phyloP scores from a whole-genome alignment of 1,139 yeast genomes.

The Hansenula lynferdii region DNA sequence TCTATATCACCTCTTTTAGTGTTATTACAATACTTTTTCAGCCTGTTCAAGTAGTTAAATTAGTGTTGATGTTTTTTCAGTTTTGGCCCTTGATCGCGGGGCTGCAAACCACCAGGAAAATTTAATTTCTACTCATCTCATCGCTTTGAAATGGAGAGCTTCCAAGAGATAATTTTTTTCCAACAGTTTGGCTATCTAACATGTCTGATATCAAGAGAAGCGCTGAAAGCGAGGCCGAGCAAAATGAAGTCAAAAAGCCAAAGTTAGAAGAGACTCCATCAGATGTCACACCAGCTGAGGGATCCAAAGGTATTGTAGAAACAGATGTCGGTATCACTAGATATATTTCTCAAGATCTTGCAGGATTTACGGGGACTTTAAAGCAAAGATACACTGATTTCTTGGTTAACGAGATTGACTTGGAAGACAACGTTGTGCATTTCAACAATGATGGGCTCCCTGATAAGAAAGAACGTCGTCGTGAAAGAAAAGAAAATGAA shows the following conservation, averaged over 20 bases:
- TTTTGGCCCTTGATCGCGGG: too few relatives aligned
- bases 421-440: conserved; percentile 67
- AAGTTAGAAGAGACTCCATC: conserved; percentile 2
- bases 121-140: conserved; percentile 1
- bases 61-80: too few relatives aligned
- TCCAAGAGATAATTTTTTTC: not conserved
- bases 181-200: not conserved
- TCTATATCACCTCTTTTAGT: not conserved
- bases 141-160: not conserved
- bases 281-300: not conserved
- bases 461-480: conserved; percentile 46
- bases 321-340: conserved; percentile 81
- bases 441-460: conserved; percentile 70
- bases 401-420: conserved; percentile 80
- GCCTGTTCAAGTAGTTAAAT: too few relatives aligned
- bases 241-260: conserved; percentile 7
- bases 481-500: conserved; percentile 35
- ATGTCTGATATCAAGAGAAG: conserved; percentile 14
- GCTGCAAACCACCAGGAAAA: not conserved
- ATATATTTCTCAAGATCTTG: conserved; percentile 46
- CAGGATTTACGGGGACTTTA: conserved; percentile 73
- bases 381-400: conserved; percentile 95
- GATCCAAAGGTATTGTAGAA: conserved; percentile 36
- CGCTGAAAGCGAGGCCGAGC: conserved; percentile 6
- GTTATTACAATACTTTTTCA: too few relatives aligned